These are phyloP conservation scores for Phytophthora quininea DNA, from an alignment of 352 stramenopile genomes.

Conservation along the genomic window DNA sequence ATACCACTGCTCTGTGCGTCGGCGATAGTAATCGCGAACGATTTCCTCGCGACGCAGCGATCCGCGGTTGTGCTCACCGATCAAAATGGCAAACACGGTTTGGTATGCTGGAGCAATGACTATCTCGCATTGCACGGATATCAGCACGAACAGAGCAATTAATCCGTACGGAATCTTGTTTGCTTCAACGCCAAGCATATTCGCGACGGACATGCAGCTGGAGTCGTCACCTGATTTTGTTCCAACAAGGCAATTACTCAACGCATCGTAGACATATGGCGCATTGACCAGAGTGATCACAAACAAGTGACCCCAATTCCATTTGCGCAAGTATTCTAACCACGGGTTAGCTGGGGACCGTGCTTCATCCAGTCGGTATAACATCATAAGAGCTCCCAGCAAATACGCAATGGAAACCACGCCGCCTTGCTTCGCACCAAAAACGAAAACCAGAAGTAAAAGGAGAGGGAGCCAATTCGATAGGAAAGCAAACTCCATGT, in stretches of 20 bases:
- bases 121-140: slow-evolving; percentile 88
- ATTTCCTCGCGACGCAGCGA: slow-evolving; percentile 64
- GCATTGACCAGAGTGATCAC: slow-evolving; percentile 75
- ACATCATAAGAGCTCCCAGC: slow-evolving; percentile 67
- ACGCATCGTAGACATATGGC: slow-evolving; percentile 57
- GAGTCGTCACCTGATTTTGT: slow-evolving; percentile 22
- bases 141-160: slow-evolving; percentile 83
- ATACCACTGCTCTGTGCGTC: slow-evolving; percentile 77
- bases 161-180: slow-evolving; percentile 59
- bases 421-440: slow-evolving; percentile 71
- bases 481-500: slow-evolving; percentile 68
- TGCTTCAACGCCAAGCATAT: slow-evolving; percentile 69
- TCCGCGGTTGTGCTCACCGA: slow-evolving; percentile 56
- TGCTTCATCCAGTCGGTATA: slow-evolving; percentile 79
- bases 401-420: slow-evolving; percentile 81
- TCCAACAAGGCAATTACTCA: slow-evolving; percentile 59
- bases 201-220: slow-evolving; percentile 73
- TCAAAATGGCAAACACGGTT: slow-evolving; percentile 57
- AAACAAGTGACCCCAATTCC: slow-evolving; percentile 86
- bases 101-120: slow-evolving; percentile 62
- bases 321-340: slow-evolving; percentile 80
- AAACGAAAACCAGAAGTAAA: slow-evolving; percentile 76
- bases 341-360: slow-evolving; percentile 59
- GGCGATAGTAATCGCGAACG: slow-evolving; percentile 64
- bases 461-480: slow-evolving; percentile 70